Percentiles rank a stretch among this genome's conserved stretches.
phyloP scores from a whole-genome alignment of 192 early-diverging fungal species.

The Podochytrium sp. region DNA sequence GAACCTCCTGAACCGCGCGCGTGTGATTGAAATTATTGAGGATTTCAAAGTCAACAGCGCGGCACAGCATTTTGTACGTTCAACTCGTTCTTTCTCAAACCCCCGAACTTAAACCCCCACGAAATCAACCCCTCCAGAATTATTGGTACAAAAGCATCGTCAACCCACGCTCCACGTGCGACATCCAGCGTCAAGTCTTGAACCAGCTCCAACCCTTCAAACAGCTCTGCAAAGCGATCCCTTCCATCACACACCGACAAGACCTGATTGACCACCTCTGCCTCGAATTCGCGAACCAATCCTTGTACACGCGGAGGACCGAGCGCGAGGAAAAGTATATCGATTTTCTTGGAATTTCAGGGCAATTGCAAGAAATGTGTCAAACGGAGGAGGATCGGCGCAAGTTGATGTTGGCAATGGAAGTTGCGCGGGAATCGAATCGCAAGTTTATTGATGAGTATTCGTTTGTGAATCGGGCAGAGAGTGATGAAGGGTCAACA shows the following conservation, averaged over 20 bases:
- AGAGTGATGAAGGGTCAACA: not conserved
- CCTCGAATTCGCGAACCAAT: constrained; percentile 2
- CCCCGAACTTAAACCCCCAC: not conserved
- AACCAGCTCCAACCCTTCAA: constrained; percentile 13
- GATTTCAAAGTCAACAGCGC: constrained; percentile 11
- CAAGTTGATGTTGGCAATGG: constrained; percentile 15
- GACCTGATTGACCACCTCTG: constrained; percentile 22
- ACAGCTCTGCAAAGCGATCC: not conserved
- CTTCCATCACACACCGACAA: not conserved
- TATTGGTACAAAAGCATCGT: constrained; percentile 10
- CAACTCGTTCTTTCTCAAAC: not conserved
- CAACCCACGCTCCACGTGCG: not conserved
- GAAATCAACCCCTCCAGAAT: not conserved
- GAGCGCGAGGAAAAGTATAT: constrained; percentile 21
- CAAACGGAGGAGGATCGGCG: constrained; percentile 12
- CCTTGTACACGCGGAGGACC: not conserved
- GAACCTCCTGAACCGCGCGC: not conserved
- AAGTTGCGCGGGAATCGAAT: constrained; percentile 14
- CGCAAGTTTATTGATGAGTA: not conserved
- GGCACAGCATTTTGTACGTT: constrained; percentile 9
- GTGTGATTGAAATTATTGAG: constrained; percentile 25
- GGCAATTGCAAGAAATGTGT: constrained; percentile 9
- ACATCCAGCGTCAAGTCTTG: not conserved
- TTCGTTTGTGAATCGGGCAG: not conserved
- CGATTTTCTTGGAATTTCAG: constrained; percentile 2